These are phyloP conservation scores for Evernia prunastri DNA, from an alignment of 495 filamentous ascomycete species.

Conservation along the genomic window DNA sequence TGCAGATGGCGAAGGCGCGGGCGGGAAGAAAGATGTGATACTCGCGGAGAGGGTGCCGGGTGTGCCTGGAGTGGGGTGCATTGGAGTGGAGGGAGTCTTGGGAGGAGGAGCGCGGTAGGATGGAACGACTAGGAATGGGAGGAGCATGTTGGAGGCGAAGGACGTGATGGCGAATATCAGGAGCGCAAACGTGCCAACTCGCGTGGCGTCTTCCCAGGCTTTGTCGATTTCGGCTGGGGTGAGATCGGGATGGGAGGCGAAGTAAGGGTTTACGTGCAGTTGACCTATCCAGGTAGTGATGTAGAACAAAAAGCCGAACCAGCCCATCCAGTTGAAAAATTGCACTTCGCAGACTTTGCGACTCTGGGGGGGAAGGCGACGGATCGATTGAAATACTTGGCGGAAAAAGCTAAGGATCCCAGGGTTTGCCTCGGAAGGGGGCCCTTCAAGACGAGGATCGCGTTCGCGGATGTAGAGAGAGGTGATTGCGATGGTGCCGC, in stretches of 20 bases:
- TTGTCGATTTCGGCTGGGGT: slow-evolving; percentile 63
- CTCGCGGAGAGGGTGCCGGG: slow-evolving; percentile 19
- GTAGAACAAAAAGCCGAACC: slow-evolving; percentile 94
- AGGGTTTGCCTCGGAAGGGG: slow-evolving; percentile 46
- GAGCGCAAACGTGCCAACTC: slow-evolving; percentile 74
- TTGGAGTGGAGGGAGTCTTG: slow-evolving; percentile 18
- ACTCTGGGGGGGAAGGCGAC: slow-evolving; percentile 70
- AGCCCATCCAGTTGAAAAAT: slow-evolving; percentile 86
- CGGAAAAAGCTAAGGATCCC: slow-evolving; percentile 75
- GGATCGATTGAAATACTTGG: slow-evolving; percentile 67
- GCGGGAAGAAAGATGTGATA: slow-evolving; percentile 15
- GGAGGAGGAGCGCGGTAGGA: slow-evolving; percentile 44
- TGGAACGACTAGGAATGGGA: slow-evolving; percentile 76
- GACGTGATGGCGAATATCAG: slow-evolving; percentile 82
- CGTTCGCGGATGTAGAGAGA: slow-evolving; percentile 62
- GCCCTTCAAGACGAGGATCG: slow-evolving; percentile 66
- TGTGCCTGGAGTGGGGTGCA: slow-evolving; percentile 15
- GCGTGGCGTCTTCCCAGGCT: slow-evolving; percentile 74
- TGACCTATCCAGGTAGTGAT: slow-evolving; percentile 87
- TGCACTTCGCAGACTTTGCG: slow-evolving; percentile 78
- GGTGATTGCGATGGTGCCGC: slow-evolving; percentile 58
- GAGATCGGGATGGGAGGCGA: slow-evolving; percentile 69
- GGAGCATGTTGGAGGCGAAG: slow-evolving; percentile 67
- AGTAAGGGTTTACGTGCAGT: slow-evolving; percentile 75
- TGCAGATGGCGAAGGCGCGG: slow-evolving; percentile 13